Evolutionary conservation across 208 protist species (phyloP).

Genomic region (Trypanosoma boissoni): DNA sequence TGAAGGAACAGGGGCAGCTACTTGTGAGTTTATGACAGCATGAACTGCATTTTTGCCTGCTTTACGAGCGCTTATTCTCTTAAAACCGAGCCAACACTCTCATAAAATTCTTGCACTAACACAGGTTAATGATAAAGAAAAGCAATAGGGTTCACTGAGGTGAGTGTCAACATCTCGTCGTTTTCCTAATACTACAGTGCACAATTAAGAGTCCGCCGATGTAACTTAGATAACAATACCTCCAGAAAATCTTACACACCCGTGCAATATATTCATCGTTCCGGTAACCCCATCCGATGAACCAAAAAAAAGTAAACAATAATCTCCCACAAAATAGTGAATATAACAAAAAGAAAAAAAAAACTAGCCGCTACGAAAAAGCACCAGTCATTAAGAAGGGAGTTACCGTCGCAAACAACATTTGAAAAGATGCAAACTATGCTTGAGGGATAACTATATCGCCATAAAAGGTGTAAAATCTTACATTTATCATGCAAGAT

Average conservation of each 20-base stretch:
- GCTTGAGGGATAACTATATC: slow-evolving; percentile 28
- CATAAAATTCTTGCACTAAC: slow-evolving; percentile 47
- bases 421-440: slow-evolving; percentile 63
- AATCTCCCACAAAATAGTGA: slow-evolving; percentile 61
- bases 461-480: slow-evolving; percentile 7
- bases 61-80: slow-evolving; percentile 47
- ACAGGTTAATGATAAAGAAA: slow-evolving; percentile 31
- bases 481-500: slow-evolving; percentile 20
- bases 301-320: slow-evolving; percentile 78
- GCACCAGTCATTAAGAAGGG: slow-evolving; percentile 75
- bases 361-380: slow-evolving; percentile 36
- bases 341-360: slow-evolving; percentile 28
- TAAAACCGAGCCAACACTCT: slow-evolving; percentile 81
- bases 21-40: slow-evolving; percentile 54
- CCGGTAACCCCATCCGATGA: slow-evolving; percentile 59
- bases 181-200: slow-evolving; percentile 24
- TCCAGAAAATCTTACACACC: slow-evolving; percentile 70
- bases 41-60: slow-evolving; percentile 26
- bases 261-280: slow-evolving; percentile 40
- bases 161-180: slow-evolving; percentile 35
- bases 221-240: slow-evolving; percentile 75
- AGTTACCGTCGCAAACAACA: slow-evolving; percentile 83
- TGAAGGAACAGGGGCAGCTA: slow-evolving; percentile 28
- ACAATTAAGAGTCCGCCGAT: slow-evolving; percentile 36
- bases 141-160: slow-evolving; percentile 37